phyloP scores from a whole-genome alignment of 2,329 filamentous ascomycete genomes.

The Tolypocladium pustulatum region DNA sequence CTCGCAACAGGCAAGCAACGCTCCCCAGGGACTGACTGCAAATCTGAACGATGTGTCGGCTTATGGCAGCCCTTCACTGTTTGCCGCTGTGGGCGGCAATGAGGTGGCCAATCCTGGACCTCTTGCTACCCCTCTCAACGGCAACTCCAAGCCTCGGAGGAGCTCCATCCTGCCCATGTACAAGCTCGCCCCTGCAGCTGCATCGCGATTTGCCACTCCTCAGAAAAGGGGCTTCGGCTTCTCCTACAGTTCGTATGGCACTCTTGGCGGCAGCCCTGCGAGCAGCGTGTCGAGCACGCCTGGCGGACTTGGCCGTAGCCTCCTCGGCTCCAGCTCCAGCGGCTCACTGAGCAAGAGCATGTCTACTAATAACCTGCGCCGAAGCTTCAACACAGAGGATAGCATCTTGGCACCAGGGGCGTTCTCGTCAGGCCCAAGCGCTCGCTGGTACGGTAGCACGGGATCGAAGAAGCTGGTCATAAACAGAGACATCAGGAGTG shows the following conservation, averaged over 20 bases:
- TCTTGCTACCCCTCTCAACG: constrained; percentile 78
- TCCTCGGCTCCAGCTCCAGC: constrained; percentile 55
- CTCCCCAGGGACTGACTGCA: constrained; percentile 60
- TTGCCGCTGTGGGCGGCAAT: constrained; percentile 57
- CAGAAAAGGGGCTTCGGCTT: constrained; percentile 85
- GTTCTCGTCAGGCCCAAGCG: constrained; percentile 59
- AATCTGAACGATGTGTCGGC: constrained; percentile 78
- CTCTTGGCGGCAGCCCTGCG: constrained; percentile 59
- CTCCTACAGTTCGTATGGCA: constrained; percentile 85
- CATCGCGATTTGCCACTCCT: constrained; percentile 71
- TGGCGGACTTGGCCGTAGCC: constrained; percentile 53
- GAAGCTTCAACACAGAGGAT: constrained; percentile 71
- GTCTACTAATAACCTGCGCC: constrained; percentile 76
- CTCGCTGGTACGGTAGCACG: constrained; percentile 54
- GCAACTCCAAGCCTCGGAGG: constrained; percentile 64
- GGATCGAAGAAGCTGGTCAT: constrained; percentile 86
- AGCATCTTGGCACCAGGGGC: constrained; percentile 80
- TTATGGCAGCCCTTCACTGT: constrained; percentile 81
- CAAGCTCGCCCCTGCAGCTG: constrained; percentile 73
- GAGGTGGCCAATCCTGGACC: constrained; percentile 69
- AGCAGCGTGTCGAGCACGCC: constrained; percentile 58
- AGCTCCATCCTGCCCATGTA: constrained; percentile 75
- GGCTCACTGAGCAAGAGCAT: constrained; percentile 76
- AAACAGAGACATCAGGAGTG: constrained; percentile 72
- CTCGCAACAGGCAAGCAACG: constrained; percentile 35